Conservation (phyloP, 208 protist species). For the Tetramitus jugosus region DNA sequence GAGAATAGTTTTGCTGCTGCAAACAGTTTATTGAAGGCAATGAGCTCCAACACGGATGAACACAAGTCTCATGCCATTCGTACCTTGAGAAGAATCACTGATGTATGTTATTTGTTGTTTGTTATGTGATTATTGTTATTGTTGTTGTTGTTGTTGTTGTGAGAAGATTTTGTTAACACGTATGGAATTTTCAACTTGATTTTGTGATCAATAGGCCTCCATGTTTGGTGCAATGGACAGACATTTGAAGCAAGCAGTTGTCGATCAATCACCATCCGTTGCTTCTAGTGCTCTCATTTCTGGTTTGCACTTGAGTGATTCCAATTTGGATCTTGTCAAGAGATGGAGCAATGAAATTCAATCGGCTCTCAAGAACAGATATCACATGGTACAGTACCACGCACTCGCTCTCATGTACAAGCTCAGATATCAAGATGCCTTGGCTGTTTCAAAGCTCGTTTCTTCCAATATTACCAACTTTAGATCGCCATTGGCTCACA, state of each 20-base stretch:
- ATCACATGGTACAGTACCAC: constrained; percentile 89
- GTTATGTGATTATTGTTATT: constrained; percentile 14
- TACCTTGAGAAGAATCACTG: constrained; percentile 85
- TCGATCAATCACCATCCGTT: constrained; percentile 84
- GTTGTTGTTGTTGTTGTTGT: not conserved
- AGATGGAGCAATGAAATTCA: constrained; percentile 89
- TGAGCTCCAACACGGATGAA: constrained; percentile 79
- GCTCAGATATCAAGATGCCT: constrained; percentile 86
- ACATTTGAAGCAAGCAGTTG: constrained; percentile 92
- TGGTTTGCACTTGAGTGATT: constrained; percentile 82
- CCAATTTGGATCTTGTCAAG: constrained; percentile 56
- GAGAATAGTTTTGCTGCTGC: constrained; percentile 94
- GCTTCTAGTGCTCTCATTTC: constrained; percentile 92
- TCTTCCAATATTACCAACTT: constrained; percentile 63
- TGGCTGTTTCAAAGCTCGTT: constrained; percentile 87
- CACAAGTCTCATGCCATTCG: constrained; percentile 84
- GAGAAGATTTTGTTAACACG: not conserved
- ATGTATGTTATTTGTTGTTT: constrained; percentile 46
- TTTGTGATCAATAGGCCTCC: constrained; percentile 44
- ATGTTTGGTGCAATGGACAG: constrained; percentile 88
- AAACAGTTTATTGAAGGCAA: constrained; percentile 92
- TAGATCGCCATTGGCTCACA: constrained; percentile 80
- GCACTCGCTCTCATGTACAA: constrained; percentile 88
- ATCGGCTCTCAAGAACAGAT: constrained; percentile 65
- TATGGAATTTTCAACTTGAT: not conserved